Conservation (phyloP, 768 basidiomycete genomes). For the Macrolepiota fuliginosa region DNA sequence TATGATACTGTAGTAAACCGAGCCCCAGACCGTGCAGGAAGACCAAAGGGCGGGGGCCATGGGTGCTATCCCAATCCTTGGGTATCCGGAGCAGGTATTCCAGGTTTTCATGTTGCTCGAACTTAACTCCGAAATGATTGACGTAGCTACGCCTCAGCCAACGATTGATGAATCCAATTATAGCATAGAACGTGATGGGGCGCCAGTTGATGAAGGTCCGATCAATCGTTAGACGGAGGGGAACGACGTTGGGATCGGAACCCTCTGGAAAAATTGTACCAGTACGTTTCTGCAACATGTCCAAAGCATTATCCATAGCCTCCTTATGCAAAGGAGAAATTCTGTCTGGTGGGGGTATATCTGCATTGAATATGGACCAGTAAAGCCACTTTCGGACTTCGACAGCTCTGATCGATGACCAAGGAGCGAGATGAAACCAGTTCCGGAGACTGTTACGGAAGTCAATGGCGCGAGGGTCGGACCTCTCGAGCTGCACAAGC, state of each 20-base stretch:
- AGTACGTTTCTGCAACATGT: constrained; percentile 66
- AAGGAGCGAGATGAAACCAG: constrained; percentile 77
- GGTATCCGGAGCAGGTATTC: constrained; percentile 84
- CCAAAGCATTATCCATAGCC: constrained; percentile 59
- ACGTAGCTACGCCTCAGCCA: constrained; percentile 43
- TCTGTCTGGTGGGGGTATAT: constrained; percentile 49
- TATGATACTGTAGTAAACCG: constrained; percentile 69
- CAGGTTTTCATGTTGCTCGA: constrained; percentile 57
- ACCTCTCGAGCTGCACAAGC: constrained; percentile 51
- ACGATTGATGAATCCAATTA: constrained; percentile 48
- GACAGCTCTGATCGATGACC: constrained; percentile 62
- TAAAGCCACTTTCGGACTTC: constrained; percentile 77
- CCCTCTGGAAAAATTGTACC: constrained; percentile 66
- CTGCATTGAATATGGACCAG: constrained; percentile 77
- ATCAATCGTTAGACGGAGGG: constrained; percentile 78
- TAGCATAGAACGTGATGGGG: constrained; percentile 64
- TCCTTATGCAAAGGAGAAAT: constrained; percentile 44
- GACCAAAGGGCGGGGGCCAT: constrained; percentile 67
- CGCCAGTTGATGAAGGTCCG: constrained; percentile 65
- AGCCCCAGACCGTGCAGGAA: constrained; percentile 90
- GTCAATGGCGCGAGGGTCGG: constrained; percentile 72
- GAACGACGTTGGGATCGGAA: constrained; percentile 44
- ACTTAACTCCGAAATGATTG: constrained; percentile 37
- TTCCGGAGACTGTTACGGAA: constrained; percentile 68
- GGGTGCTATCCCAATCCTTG: constrained; percentile 54